Conservation (phyloP, 495 filamentous ascomycete genomes). For the Talaromyces liani region DNA sequence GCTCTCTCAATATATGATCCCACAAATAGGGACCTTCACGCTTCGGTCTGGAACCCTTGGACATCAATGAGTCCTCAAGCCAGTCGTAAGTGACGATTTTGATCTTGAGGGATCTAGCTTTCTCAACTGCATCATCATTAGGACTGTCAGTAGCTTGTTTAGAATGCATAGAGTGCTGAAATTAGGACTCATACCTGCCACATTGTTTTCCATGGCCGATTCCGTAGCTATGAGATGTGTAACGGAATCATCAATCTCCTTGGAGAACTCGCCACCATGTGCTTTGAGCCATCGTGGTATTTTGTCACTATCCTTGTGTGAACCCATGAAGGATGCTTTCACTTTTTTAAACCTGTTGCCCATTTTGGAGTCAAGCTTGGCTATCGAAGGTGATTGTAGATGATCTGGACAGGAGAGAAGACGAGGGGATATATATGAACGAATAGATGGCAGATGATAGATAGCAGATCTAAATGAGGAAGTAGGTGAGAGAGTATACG, state of each 20-base stretch:
- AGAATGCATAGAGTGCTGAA: neutral
- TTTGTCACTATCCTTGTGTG: slow-evolving; percentile 34
- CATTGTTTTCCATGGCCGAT: slow-evolving; percentile 39
- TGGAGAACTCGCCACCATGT: slow-evolving; percentile 42
- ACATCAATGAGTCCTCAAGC: slow-evolving; percentile 47
- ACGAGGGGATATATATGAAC: no score
- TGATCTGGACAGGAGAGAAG: no score
- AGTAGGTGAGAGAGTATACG: neutral
- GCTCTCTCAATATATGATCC: slow-evolving; percentile 23
- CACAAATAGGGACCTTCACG: slow-evolving; percentile 40
- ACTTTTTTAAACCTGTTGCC: slow-evolving; percentile 25
- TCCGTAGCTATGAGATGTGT: slow-evolving; percentile 56
- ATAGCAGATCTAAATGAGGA: no score
- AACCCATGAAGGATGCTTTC: slow-evolving; percentile 24
- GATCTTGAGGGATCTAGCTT: slow-evolving; percentile 31
- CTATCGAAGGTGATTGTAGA: no score
- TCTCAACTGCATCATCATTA: slow-evolving; percentile 25
- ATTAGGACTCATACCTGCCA: slow-evolving; percentile 30
- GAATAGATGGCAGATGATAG: no score
- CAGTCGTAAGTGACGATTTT: slow-evolving; percentile 56
- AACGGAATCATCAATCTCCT: slow-evolving; percentile 29
- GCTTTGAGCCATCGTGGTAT: slow-evolving; percentile 47
- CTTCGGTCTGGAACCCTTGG: slow-evolving; percentile 19
- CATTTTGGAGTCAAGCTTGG: no score
- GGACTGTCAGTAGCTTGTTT: neutral